Conservation (phyloP, 805 yeast genomes). For the Zygotorulaspora chibaensis region DNA sequence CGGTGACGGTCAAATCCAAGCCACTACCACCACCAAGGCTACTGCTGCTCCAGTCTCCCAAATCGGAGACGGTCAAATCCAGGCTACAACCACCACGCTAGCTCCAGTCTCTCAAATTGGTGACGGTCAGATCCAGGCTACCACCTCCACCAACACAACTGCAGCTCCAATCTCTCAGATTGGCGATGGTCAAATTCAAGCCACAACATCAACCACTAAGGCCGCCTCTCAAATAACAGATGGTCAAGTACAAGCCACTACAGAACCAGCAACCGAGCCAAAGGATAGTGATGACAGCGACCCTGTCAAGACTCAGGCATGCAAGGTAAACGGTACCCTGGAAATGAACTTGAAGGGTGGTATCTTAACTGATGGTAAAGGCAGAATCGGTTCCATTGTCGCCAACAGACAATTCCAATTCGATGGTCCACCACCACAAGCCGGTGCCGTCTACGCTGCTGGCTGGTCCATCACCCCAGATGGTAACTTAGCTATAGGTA, state of each 20-base stretch:
- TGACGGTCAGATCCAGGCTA: conserved; percentile 43
- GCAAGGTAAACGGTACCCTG: conserved; percentile 48
- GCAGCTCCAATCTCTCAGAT: conserved; percentile 35
- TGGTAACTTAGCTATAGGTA: conserved; percentile 62
- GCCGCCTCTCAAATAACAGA: conserved; percentile 40
- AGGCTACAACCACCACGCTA: conserved; percentile 40
- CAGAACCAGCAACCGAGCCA: conserved; percentile 25
- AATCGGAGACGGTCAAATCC: conserved; percentile 39
- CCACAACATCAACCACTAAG: conserved; percentile 33
- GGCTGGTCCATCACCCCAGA: conserved; percentile 59
- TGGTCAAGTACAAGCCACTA: conserved; percentile 41
- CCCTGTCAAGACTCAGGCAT: conserved; percentile 39
- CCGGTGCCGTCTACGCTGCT: conserved; percentile 66
- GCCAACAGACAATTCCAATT: conserved; percentile 83
- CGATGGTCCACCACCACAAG: conserved; percentile 85
- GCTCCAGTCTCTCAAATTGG: conserved; percentile 36
- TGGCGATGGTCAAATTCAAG: conserved; percentile 42
- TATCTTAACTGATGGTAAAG: conserved; percentile 52
- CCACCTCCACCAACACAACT: conserved; percentile 23
- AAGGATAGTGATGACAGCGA: conserved; percentile 37
- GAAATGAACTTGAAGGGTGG: conserved; percentile 50
- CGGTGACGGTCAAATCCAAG: conserved; percentile 57
- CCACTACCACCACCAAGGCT: conserved; percentile 30
- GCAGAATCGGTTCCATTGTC: conserved; percentile 75
- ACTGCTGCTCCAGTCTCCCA: conserved; percentile 36